These are phyloP conservation scores for Dactylorhiza incarnata DNA, from an alignment of 106 monocot genomes.

Conservation along the genomic window DNA sequence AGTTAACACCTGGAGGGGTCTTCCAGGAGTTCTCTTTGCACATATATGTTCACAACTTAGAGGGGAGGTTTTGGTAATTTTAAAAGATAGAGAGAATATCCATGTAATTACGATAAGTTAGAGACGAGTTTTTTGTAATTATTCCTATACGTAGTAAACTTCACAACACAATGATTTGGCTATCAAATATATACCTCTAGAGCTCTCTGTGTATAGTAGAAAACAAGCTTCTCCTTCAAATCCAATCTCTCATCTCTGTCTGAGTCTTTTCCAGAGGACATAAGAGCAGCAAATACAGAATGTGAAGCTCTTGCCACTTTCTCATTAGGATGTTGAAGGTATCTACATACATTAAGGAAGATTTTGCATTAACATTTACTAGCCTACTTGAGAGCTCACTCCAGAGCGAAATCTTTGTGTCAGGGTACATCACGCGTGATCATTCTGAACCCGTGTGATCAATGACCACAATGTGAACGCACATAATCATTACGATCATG, in stretches of 20 bases:
- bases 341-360: slow-evolving; percentile 42
- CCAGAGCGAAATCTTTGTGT: too few relatives aligned
- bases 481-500: too few relatives aligned
- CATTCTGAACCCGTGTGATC: too few relatives aligned
- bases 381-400: neutral
- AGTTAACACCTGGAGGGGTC: neutral
- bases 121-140: too few relatives aligned
- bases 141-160: neutral
- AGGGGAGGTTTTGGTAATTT: too few relatives aligned
- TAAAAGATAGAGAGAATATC: too few relatives aligned
- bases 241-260: slow-evolving; percentile 36
- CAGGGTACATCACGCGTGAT: too few relatives aligned
- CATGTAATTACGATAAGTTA: too few relatives aligned
- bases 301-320: slow-evolving; percentile 91
- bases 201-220: slow-evolving; percentile 82
- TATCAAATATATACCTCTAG: slow-evolving; percentile 49
- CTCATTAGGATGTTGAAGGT: slow-evolving; percentile 74
- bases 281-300: slow-evolving; percentile 78
- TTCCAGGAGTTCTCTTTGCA: too few relatives aligned
- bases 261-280: slow-evolving; percentile 63
- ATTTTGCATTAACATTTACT: too few relatives aligned
- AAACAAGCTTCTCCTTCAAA: slow-evolving; percentile 79
- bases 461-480: too few relatives aligned
- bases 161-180: slow-evolving; percentile 5
- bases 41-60: too few relatives aligned